phyloP scores from a whole-genome alignment of 768 basidiomycete genomes.

The Lentinula sp. region DNA sequence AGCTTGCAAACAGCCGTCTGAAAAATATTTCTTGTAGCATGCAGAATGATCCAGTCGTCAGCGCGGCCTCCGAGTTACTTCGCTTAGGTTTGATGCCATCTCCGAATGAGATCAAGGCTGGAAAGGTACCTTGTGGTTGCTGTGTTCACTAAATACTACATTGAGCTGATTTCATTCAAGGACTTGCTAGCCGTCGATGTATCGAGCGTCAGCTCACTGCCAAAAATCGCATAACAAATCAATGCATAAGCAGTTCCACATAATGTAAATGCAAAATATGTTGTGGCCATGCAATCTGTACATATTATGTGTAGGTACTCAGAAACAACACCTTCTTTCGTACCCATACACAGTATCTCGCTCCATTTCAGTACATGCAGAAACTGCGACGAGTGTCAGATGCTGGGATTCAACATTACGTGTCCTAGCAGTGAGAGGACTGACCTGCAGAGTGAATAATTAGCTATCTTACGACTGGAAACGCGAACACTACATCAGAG shows the following conservation, averaged over 20 bases:
- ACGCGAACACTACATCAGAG: background rate
- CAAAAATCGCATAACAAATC: background rate
- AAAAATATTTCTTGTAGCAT: constrained; percentile 37
- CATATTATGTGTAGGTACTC: background rate
- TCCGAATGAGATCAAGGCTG: constrained; percentile 62
- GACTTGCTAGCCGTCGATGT: constrained; percentile 36
- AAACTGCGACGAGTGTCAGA: no score
- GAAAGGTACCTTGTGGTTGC: constrained; percentile 46
- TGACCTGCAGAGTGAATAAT: no score
- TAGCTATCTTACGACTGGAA: no score
- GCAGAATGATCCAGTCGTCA: constrained; percentile 78
- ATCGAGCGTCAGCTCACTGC: constrained; percentile 8
- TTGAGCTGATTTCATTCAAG: constrained; percentile 15
- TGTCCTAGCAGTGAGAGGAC: background rate
- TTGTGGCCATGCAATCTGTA: background rate
- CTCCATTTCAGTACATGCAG: no score
- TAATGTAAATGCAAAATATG: no score
- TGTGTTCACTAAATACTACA: background rate
- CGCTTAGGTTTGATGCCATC: constrained; percentile 78
- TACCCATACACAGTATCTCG: no score
- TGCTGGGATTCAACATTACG: background rate
- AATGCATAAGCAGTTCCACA: no score
- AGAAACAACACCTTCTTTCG: no score
- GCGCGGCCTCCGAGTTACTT: constrained; percentile 72
- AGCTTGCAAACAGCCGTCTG: background rate